Base-by-base conservation (phyloP, 306 rosid genomes). In the Astragalus glycyphyllos region DNA sequence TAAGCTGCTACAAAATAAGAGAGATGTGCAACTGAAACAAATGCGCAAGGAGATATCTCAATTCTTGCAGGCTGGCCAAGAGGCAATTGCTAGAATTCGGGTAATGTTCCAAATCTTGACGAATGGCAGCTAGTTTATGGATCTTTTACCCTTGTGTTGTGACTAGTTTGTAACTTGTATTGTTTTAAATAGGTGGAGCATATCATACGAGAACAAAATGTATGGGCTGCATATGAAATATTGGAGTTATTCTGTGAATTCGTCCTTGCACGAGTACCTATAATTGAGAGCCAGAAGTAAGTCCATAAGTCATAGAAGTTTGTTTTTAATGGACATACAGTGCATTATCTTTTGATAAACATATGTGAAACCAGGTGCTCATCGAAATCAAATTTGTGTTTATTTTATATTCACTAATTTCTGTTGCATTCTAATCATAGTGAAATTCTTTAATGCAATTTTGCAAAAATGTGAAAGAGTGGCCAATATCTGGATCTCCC, bases 161-260 rank as follows among this genome's bases (percentile, higher is more conserved):
- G 72, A 63, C 59, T 64, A 17, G 2, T 72, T 77, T 40, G 38
- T 75, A 4, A 11, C 40, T 53, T 73, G 42, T 4, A 12, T 34
- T 67, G 77, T 48, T 77, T 63, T 84, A 40, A 64, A 54, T 49
- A 94, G 99, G 99, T 94, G 87, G 99, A 94, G 76, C 97, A 94
- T 89, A 87, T 90, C 58, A 91, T 94, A 55, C 86, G 96, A 65
- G 98, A 94, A 76, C 98, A 94, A 74, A 89, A 91, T 68, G 77
- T 76, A 42, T 88, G 96, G 90, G 97, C 85, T 64, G 97, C 99
- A 0, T 94, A 94, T 81, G 96, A 94, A 83, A 91, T 94, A 69
- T 75, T 94, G 75, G 99, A 91, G 95, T 85, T 94, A 38, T 94
- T 91, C 80, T 94, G 99, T 76, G 99, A 94, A 69, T 94, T 94